Percentiles rank a stretch among this genome's conserved stretches.
Conservation (phyloP, 2,329 filamentous ascomycete species). For the Verruconis gallopava region DNA sequence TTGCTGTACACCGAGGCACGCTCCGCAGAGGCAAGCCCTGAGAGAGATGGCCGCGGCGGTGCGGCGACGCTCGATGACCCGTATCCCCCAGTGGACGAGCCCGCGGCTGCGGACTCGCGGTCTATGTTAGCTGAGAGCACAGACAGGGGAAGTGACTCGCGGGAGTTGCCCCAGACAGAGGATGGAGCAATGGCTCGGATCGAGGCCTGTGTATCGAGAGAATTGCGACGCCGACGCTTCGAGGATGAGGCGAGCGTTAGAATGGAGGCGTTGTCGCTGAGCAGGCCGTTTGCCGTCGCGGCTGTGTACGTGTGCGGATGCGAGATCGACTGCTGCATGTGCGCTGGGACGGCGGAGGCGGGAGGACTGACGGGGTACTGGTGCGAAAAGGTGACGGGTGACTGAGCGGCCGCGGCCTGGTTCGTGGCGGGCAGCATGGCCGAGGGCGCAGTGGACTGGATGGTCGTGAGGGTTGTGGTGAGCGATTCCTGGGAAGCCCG, state of each 20-base stretch:
- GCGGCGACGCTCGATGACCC: neutral
- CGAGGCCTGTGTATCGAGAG: slow-evolving; percentile 75
- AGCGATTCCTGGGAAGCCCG: slow-evolving; percentile 69
- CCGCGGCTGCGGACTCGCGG: slow-evolving; percentile 24
- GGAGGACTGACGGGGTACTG: slow-evolving; percentile 47
- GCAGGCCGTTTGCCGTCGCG: slow-evolving; percentile 69
- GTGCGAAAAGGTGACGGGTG: slow-evolving; percentile 42
- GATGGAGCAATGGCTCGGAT: slow-evolving; percentile 74
- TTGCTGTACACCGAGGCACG: slow-evolving; percentile 73
- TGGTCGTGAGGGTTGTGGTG: slow-evolving; percentile 73
- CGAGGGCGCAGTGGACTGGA: slow-evolving; percentile 59
- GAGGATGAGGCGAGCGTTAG: slow-evolving; percentile 73
- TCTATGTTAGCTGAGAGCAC: slow-evolving; percentile 62
- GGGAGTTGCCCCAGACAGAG: slow-evolving; percentile 68
- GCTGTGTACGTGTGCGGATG: slow-evolving; percentile 60
- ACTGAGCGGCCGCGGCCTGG: slow-evolving; percentile 17
- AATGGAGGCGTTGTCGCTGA: slow-evolving; percentile 78
- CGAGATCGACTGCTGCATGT: slow-evolving; percentile 43
- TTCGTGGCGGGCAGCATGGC: slow-evolving; percentile 21
- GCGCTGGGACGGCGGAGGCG: slow-evolving; percentile 58
- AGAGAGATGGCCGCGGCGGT: slow-evolving; percentile 17
- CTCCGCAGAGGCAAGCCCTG: slow-evolving; percentile 46
- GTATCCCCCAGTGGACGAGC: slow-evolving; percentile 18
- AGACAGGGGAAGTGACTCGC: slow-evolving; percentile 66
- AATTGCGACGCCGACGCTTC: slow-evolving; percentile 62